Evolutionary conservation across 2,329 filamentous ascomycete species (phyloP).

Genomic region (Boeremia exigua): DNA sequence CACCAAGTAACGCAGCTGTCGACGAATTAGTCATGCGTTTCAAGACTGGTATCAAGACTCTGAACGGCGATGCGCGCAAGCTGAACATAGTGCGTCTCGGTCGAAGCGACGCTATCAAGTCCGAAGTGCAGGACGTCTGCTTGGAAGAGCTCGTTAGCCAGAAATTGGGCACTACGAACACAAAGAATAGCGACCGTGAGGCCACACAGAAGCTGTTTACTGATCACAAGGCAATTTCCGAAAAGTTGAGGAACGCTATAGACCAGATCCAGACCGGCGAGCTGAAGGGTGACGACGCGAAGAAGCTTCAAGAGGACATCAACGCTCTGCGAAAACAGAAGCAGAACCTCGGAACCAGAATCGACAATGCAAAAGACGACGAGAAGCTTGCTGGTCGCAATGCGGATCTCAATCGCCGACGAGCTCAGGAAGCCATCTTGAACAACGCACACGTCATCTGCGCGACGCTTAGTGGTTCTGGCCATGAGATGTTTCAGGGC

Average conservation of each 20-base stretch:
- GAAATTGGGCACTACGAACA: slow-evolving; percentile 59
- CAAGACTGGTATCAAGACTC: slow-evolving; percentile 83
- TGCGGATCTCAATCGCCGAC: slow-evolving; percentile 81
- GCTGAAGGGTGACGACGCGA: slow-evolving; percentile 66
- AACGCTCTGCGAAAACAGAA: slow-evolving; percentile 80
- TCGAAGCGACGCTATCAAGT: slow-evolving; percentile 89
- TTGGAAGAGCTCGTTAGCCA: slow-evolving; percentile 88
- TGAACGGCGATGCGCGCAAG: slow-evolving; percentile 72
- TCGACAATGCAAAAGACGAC: slow-evolving; percentile 86
- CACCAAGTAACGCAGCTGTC: slow-evolving; percentile 97
- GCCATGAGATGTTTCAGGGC: slow-evolving; percentile 96
- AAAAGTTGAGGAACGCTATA: slow-evolving; percentile 73
- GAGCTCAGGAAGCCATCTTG: slow-evolving; percentile 88
- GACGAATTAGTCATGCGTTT: slow-evolving; percentile 94
- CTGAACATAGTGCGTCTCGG: slow-evolving; percentile 90
- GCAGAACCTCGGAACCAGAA: slow-evolving; percentile 76
- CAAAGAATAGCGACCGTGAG: slow-evolving; percentile 52
- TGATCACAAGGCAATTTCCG: slow-evolving; percentile 66
- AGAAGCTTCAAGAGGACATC: slow-evolving; percentile 74
- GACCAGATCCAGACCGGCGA: slow-evolving; percentile 69
- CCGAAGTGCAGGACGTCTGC: slow-evolving; percentile 86
- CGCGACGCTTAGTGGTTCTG: slow-evolving; percentile 91
- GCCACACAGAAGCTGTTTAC: slow-evolving; percentile 72
- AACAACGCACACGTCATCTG: slow-evolving; percentile 92
- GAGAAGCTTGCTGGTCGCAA: slow-evolving; percentile 83